These are phyloP conservation scores for Crithidia expoeki DNA, from an alignment of 208 protist genomes.

Conservation along the genomic window DNA sequence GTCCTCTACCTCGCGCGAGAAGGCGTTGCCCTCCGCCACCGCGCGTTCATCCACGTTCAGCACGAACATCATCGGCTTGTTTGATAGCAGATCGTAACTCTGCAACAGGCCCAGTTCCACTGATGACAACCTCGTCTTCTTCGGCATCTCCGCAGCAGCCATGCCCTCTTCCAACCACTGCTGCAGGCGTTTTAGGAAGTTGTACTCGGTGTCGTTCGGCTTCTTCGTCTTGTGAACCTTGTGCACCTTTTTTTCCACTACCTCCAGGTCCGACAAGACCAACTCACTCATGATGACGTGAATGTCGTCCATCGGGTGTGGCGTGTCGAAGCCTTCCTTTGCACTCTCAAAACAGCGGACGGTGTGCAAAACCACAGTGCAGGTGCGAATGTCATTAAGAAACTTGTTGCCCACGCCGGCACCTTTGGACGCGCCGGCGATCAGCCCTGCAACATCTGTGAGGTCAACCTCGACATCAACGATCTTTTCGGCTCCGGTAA, in stretches of 20 bases:
- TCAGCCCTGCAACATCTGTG: conserved; percentile 90
- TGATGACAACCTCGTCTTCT: conserved; percentile 13
- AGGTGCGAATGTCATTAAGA: conserved; percentile 82
- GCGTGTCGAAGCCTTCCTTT: conserved; percentile 81
- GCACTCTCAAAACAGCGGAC: conserved; percentile 90
- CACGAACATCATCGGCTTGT: conserved; percentile 88
- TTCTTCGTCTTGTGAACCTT: conserved; percentile 58
- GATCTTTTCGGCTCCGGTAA: conserved; percentile 63
- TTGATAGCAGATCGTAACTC: conserved; percentile 71
- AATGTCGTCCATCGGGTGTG: conserved; percentile 82
- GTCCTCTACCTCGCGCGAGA: conserved; percentile 55
- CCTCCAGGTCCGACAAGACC: conserved; percentile 79
- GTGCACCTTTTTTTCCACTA: conserved; percentile 64
- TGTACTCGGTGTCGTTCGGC: conserved; percentile 40
- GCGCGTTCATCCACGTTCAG: conserved; percentile 79
- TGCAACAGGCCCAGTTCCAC: conserved; percentile 39
- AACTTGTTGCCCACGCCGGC: conserved; percentile 91
- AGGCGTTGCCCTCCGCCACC: conserved; percentile 64
- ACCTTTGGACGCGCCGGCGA: conserved; percentile 85
- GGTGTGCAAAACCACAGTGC: conserved; percentile 83
- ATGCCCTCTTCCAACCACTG: conserved; percentile 65
- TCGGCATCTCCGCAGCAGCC: conserved; percentile 41
- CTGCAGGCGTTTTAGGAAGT: conserved; percentile 49
- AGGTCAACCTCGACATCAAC: conserved; percentile 87
- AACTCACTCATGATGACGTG: conserved; percentile 78